Percentiles rank a stretch among this genome's conserved stretches.
Evolutionary conservation across 2,329 filamentous ascomycete species (phyloP).

Genomic region (Phialemoniopsis sp.): DNA sequence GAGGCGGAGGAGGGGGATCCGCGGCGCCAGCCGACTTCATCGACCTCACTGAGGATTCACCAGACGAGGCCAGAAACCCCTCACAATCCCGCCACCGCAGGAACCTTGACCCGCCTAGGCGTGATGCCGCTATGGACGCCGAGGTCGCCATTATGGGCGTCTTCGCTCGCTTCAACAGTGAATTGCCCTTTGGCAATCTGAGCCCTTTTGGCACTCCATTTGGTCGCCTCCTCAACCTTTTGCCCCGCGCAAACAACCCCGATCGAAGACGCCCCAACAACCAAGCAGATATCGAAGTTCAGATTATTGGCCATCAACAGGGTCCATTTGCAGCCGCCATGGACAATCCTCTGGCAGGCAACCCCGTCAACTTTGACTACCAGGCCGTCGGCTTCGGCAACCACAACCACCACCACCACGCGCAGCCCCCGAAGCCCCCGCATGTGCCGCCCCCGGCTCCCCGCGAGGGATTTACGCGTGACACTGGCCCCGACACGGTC

Average conservation of each 20-base stretch:
- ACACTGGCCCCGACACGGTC: slow-evolving; percentile 65
- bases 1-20: too few relatives aligned
- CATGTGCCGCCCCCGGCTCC: slow-evolving; percentile 64
- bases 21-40: slow-evolving; percentile 30
- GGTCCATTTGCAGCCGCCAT: slow-evolving; percentile 2
- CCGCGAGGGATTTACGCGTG: slow-evolving; percentile 75
- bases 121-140: too few relatives aligned
- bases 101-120: not conserved
- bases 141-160: too few relatives aligned
- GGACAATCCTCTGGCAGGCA: slow-evolving; percentile 19
- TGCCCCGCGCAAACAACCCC: not conserved
- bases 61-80: slow-evolving; percentile 15
- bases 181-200: too few relatives aligned
- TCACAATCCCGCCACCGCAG: not conserved
- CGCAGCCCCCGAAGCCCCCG: slow-evolving; percentile 31
- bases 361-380: slow-evolving; percentile 26
- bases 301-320: slow-evolving; percentile 11
- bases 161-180: too few relatives aligned
- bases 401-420: slow-evolving; percentile 19
- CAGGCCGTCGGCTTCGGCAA: slow-evolving; percentile 22
- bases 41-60: slow-evolving; percentile 47
- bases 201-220: too few relatives aligned
- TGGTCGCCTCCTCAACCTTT: not conserved
- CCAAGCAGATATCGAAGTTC: slow-evolving; percentile 21
- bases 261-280: not conserved